Evolutionary conservation across 2,329 filamentous ascomycete genomes (phyloP).

Genomic region (Ascocoryne sarcoides): DNA sequence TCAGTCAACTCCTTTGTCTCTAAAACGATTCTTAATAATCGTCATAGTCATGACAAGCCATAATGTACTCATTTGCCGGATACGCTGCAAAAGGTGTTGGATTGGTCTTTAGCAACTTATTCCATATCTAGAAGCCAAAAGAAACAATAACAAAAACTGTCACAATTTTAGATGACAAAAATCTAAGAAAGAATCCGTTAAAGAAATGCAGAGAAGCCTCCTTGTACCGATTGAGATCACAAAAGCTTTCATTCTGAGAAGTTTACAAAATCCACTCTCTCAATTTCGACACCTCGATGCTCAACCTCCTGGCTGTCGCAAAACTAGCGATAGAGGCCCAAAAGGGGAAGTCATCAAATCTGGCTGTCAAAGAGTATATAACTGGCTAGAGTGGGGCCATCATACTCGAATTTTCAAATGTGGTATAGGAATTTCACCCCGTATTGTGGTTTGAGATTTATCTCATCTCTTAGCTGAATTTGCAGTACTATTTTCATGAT

Average conservation of each 20-base stretch:
- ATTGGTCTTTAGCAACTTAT: slow-evolving; percentile 38
- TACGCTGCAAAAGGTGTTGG: slow-evolving; percentile 34
- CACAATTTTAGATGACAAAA: slow-evolving; percentile 34
- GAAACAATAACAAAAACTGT: slow-evolving; percentile 36
- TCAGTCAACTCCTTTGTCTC: background rate
- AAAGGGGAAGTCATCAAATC: slow-evolving; percentile 33
- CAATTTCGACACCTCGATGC: slow-evolving; percentile 37
- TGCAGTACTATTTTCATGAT: slow-evolving; percentile 42
- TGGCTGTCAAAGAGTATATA: slow-evolving; percentile 34
- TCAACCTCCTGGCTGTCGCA: slow-evolving; percentile 34
- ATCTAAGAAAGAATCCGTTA: slow-evolving; percentile 35
- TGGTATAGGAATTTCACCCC: slow-evolving; percentile 29
- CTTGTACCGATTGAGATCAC: slow-evolving; percentile 35
- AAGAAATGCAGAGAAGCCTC: slow-evolving; percentile 39
- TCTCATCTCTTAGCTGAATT: slow-evolving; percentile 42
- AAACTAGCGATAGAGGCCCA: slow-evolving; percentile 35
- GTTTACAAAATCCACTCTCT: slow-evolving; percentile 40
- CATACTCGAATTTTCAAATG: slow-evolving; percentile 44
- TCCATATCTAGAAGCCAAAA: slow-evolving; percentile 36
- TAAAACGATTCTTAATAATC: slow-evolving; percentile 35
- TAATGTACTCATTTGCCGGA: too few species aligned
- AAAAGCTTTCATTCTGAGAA: slow-evolving; percentile 36
- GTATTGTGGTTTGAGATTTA: slow-evolving; percentile 41
- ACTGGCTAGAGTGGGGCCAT: slow-evolving; percentile 40
- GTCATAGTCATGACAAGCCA: too few species aligned